Conservation (phyloP, 257 asterid genomes). For the Nicotiana tabacum region DNA sequence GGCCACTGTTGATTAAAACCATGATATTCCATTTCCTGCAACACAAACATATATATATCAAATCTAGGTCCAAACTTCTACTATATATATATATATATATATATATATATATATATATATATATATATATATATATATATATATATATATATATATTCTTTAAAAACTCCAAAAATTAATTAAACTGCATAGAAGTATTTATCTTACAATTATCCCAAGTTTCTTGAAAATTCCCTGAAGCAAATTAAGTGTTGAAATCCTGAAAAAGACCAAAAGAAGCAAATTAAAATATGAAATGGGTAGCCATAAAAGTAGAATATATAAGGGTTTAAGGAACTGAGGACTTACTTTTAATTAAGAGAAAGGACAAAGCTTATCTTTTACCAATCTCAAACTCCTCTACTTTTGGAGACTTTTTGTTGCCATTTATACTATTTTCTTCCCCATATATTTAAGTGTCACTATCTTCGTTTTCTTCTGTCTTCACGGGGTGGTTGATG, state of each 20-base stretch:
- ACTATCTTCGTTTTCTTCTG: constrained; percentile 8
- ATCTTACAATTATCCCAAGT: background rate
- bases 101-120: too few species aligned
- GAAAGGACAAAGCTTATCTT: constrained; percentile 21
- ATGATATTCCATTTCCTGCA: constrained; percentile 58
- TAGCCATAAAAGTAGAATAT: background rate
- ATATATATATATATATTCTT: too few species aligned
- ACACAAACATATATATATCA: background rate
- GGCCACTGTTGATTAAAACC: constrained; percentile 52
- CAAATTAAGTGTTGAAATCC: background rate
- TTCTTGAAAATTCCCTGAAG: constrained; percentile 46
- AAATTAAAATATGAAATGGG: background rate
- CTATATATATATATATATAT: background rate
- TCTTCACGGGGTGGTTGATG: constrained; percentile 37
- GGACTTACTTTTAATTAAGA: background rate
- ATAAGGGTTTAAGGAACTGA: background rate
- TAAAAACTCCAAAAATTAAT: background rate
- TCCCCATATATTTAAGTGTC: background rate
- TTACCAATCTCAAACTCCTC: constrained; percentile 17
- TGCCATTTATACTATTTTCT: constrained; percentile 7
- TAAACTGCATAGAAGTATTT: too few species aligned
- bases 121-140: background rate
- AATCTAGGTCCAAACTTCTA: background rate
- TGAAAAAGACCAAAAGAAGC: background rate
- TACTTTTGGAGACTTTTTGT: constrained; percentile 12